Evolutionary conservation across 139 green algal genomes (phyloP).

Genomic region (Picochlorum sp.): DNA sequence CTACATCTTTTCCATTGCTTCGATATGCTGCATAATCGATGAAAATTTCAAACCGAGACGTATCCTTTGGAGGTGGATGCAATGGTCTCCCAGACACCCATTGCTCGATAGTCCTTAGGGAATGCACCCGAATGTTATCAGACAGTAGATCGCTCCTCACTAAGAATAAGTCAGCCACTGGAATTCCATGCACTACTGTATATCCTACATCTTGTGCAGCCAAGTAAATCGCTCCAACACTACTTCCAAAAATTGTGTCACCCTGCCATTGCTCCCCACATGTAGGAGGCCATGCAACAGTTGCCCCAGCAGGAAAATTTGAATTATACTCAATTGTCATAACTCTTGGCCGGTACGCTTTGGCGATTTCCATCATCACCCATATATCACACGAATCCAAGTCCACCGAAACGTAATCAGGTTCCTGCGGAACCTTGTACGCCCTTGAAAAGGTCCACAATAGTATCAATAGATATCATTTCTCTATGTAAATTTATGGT

Average conservation of each 20-base stretch:
- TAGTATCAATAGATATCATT: conserved; percentile 12
- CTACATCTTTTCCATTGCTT: no score
- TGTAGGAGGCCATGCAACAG: background rate
- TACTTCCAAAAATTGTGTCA: background rate
- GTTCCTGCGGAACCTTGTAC: background rate
- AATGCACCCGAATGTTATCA: background rate
- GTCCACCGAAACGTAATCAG: conserved; percentile 13
- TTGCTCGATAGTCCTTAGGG: no score
- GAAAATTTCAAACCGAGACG: no score
- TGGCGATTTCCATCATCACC: conserved; percentile 1
- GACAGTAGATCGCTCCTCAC: background rate
- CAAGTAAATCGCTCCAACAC: background rate
- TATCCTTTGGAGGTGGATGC: no score
- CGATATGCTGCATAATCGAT: no score
- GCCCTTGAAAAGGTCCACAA: conserved; percentile 9
- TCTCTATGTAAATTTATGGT: background rate
- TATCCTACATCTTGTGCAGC: background rate
- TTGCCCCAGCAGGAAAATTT: conserved; percentile 11
- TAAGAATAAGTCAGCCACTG: background rate
- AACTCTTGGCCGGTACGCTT: conserved; percentile 5
- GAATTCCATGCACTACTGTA: background rate
- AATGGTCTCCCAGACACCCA: no score
- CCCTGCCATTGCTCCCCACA: background rate
- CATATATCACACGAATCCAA: conserved; percentile 13
- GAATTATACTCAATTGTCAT: conserved; percentile 14